Conservation (phyloP, 371 early-diverging fungal species). For the Rhizopus stolonifer region DNA sequence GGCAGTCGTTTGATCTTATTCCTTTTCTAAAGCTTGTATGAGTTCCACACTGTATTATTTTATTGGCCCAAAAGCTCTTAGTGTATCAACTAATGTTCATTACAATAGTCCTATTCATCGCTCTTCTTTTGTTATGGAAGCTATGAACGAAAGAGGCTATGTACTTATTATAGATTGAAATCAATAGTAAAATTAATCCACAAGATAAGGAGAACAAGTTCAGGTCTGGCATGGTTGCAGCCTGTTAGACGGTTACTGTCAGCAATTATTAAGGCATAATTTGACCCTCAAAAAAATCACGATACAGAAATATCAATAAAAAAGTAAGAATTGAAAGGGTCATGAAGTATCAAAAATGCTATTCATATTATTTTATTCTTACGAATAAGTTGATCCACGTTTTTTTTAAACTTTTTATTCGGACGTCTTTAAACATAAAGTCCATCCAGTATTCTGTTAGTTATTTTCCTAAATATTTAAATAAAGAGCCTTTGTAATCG, state of each 20-base stretch:
- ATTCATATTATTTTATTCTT: conserved; percentile 8
- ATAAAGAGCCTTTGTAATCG: conserved; percentile 16
- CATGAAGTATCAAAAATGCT: background rate
- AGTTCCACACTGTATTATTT: conserved; percentile 3
- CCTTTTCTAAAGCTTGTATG: conserved; percentile 5
- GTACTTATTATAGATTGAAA: conserved; percentile 15
- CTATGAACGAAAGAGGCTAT: conserved; percentile 13
- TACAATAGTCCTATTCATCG: conserved; percentile 9
- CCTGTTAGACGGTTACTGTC: conserved; percentile 14
- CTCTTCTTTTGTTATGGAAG: conserved; percentile 15
- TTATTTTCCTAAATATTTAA: conserved; percentile 11
- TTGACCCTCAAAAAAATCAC: conserved; percentile 3
- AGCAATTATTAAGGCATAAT: conserved; percentile 13
- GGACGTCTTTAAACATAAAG: conserved; percentile 13
- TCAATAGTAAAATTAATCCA: conserved; percentile 12
- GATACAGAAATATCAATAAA: conserved; percentile 3
- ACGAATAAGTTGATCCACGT: conserved; percentile 1
- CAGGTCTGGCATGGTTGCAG: conserved; percentile 13
- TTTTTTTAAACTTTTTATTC: conserved; percentile 10
- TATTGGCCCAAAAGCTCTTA: too few relatives aligned
- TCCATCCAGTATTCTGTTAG: conserved; percentile 16
- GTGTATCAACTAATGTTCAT: too few relatives aligned
- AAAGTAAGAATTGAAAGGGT: conserved; percentile 3
- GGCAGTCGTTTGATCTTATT: conserved; percentile 5
- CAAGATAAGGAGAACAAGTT: conserved; percentile 11